Percentiles rank a stretch among this genome's conserved stretches.
These are phyloP conservation scores for Cordyceps fumosorosea DNA, from an alignment of 2,329 filamentous ascomycete species.

Conservation along the genomic window DNA sequence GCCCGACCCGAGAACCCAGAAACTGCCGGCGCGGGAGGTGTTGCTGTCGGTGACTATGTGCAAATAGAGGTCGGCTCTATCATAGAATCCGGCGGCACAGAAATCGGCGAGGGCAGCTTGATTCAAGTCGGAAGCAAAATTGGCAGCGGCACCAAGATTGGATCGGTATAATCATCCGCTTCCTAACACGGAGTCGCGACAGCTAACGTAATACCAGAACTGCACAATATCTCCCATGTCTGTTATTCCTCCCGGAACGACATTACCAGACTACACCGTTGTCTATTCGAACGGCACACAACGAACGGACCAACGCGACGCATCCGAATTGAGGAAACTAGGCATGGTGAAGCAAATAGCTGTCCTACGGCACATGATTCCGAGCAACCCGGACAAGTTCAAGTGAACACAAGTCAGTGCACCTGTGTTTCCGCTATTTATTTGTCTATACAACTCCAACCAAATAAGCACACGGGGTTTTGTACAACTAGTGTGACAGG, in stretches of 20 bases:
- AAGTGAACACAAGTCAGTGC: conserved; percentile 16
- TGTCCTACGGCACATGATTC: conserved; percentile 59
- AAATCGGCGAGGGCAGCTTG: conserved; percentile 53
- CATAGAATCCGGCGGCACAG: conserved; percentile 56
- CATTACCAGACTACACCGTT: conserved; percentile 61
- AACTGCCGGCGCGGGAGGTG: conserved; percentile 35
- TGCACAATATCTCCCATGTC: conserved; percentile 64
- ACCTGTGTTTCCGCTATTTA: conserved; percentile 1
- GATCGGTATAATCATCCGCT: conserved; percentile 45
- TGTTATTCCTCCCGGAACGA: conserved; percentile 49
- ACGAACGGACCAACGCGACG: conserved; percentile 52
- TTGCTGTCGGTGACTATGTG: conserved; percentile 54
- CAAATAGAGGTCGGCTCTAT: conserved; percentile 53
- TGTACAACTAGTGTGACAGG: conserved; percentile 31
- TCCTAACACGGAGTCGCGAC: conserved; percentile 10
- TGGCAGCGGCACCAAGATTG: conserved; percentile 54
- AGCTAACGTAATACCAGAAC: conserved; percentile 40
- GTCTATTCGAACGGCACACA: conserved; percentile 59
- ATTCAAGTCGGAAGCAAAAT: conserved; percentile 55
- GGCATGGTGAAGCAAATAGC: conserved; percentile 62
- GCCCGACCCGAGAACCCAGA: conserved; percentile 27
- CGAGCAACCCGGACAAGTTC: conserved; percentile 52
- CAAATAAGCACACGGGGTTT: not conserved
- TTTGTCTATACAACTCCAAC: conserved; percentile 1
- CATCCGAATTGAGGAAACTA: conserved; percentile 56